Percentiles rank a stretch among this genome's conserved stretches.
Evolutionary conservation across 345 rosid genomes (phyloP).

Genomic region (Pelargonium nanum): DNA sequence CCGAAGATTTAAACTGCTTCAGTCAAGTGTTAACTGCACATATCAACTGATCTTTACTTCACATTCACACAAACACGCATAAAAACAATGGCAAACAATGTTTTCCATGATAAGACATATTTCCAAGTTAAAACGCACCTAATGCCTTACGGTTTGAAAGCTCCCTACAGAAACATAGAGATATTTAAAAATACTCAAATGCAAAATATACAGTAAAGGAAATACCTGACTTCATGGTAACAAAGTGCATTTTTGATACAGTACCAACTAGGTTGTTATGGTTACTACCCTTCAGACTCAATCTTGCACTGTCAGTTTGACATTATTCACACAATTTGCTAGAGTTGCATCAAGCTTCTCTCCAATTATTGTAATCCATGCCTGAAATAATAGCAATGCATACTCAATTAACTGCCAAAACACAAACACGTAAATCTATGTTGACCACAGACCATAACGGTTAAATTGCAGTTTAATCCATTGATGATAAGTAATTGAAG

Average conservation of each 20-base stretch:
- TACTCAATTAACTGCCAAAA: neutral
- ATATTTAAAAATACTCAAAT: too few species aligned
- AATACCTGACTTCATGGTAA: too few species aligned
- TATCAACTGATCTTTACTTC: neutral
- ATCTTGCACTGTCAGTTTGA: slow-evolving; percentile 22
- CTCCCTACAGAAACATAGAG: neutral
- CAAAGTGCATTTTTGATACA: too few species aligned
- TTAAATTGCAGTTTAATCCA: too few species aligned
- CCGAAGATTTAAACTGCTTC: neutral
- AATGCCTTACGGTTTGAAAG: neutral
- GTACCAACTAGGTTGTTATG: neutral
- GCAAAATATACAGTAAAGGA: too few species aligned
- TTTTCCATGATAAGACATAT: neutral
- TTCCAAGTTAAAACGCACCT: neutral
- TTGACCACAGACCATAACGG: neutral
- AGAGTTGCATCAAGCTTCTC: slow-evolving; percentile 76
- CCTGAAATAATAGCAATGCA: slow-evolving; percentile 25
- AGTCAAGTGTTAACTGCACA: neutral
- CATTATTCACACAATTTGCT: slow-evolving; percentile 27
- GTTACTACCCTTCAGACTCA: slow-evolving; percentile 9
- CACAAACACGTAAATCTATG: neutral
- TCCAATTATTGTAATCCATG: slow-evolving; percentile 73
- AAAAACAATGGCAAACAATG: too few species aligned
- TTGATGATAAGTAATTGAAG: too few species aligned
- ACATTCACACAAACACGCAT: neutral